Conservation (phyloP, 1,284 basidiomycete species). For the Ceratobasidium sp. region DNA sequence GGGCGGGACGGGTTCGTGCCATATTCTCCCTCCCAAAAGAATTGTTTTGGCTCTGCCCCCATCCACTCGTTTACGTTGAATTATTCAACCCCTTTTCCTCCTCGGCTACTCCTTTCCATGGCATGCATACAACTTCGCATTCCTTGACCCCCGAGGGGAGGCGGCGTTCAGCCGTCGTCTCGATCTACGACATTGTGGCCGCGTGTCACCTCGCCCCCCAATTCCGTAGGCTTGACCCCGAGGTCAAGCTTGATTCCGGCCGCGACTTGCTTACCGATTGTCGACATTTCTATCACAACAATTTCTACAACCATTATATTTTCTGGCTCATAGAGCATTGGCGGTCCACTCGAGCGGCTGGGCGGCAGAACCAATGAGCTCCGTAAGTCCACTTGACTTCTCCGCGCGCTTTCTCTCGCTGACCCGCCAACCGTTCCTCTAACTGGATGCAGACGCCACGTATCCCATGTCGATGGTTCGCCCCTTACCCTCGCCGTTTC, state of each 20-base stretch:
- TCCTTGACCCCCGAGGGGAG: background rate
- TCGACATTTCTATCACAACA: constrained; percentile 1
- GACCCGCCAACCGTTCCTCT: too few species aligned
- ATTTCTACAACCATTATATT: constrained; percentile 14
- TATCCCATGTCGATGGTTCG: too few species aligned
- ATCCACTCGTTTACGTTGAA: constrained; percentile 27
- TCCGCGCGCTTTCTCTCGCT: too few species aligned
- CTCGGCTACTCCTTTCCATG: background rate
- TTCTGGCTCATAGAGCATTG: constrained; percentile 14
- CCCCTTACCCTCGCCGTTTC: too few species aligned
- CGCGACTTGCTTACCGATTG: background rate
- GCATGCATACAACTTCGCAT: constrained; percentile 9
- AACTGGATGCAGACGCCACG: too few species aligned
- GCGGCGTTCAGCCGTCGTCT: background rate
- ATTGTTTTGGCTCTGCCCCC: constrained; percentile 11
- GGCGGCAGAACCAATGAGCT: background rate
- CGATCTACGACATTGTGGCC: constrained; percentile 2
- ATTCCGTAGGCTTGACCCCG: background rate
- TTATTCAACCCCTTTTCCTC: constrained; percentile 23
- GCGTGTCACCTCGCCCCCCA: constrained; percentile 23
- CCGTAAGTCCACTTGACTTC: too few species aligned
- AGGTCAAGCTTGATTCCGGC: background rate
- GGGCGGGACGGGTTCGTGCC: constrained; percentile 18
- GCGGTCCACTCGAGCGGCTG: background rate
- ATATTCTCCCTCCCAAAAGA: constrained; percentile 25